phyloP scores from a whole-genome alignment of 2,329 filamentous ascomycete genomes.

The Ilyonectria sp. region DNA sequence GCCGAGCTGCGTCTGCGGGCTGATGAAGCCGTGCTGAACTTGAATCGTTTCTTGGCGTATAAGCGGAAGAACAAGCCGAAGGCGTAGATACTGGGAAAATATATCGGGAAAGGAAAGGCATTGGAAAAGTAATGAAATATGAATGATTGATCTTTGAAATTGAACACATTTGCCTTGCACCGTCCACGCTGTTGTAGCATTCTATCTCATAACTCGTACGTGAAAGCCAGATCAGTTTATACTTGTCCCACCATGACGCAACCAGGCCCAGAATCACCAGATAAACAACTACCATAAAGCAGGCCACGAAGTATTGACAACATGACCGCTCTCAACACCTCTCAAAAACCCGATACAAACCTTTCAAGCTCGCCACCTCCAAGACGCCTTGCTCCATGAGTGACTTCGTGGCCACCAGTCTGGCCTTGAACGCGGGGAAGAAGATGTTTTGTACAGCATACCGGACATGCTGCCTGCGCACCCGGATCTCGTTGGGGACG shows the following conservation, averaged over 20 bases:
- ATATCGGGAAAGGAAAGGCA: constrained; percentile 19
- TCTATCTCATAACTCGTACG: constrained; percentile 7
- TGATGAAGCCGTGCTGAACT: constrained; percentile 74
- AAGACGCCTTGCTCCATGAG: constrained; percentile 82
- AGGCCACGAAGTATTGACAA: neutral
- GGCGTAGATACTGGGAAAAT: constrained; percentile 41
- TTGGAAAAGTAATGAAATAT: constrained; percentile 17
- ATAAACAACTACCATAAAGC: constrained; percentile 8
- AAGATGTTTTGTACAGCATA: constrained; percentile 86
- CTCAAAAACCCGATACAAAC: constrained; percentile 95
- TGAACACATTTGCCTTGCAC: neutral
- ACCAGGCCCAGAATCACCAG: constrained; percentile 7
- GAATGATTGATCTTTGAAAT: constrained; percentile 2
- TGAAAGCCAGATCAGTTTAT: neutral
- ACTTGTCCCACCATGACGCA: constrained; percentile 5
- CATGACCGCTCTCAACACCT: constrained; percentile 73
- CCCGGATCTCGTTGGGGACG: constrained; percentile 65
- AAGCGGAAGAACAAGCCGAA: constrained; percentile 71
- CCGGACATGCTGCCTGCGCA: constrained; percentile 78
- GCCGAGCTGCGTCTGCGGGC: constrained; percentile 71
- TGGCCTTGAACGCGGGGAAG: constrained; percentile 89
- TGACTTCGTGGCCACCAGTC: constrained; percentile 85
- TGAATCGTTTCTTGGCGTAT: constrained; percentile 74
- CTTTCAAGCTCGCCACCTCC: constrained; percentile 93
- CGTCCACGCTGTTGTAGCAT: neutral